These are phyloP conservation scores for Coccomyxa sp. DNA, from an alignment of 139 green algal genomes.

Conservation along the genomic window DNA sequence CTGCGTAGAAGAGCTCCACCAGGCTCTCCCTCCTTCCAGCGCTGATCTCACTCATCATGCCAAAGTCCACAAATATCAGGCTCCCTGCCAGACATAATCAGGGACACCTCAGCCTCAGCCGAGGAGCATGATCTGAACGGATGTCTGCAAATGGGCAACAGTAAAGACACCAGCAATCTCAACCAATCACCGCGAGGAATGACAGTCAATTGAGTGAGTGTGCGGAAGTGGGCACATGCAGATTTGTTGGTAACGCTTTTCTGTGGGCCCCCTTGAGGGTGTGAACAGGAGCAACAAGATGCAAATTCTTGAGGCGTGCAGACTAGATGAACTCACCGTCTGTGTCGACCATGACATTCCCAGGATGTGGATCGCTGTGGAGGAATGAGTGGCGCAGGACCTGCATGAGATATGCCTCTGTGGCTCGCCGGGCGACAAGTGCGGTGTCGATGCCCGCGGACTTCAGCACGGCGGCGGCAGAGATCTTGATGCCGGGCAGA, in stretches of 20 bases:
- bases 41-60: conserved; percentile 52
- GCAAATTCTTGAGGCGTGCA: too few relatives aligned
- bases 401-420: conserved; percentile 52
- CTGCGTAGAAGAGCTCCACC: conserved; percentile 44
- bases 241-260: too few relatives aligned
- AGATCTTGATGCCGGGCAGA: conserved; percentile 84
- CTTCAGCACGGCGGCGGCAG: conserved; percentile 34
- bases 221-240: too few relatives aligned
- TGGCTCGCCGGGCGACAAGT: conserved; percentile 30
- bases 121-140: too few relatives aligned
- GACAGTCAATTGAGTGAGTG: too few relatives aligned
- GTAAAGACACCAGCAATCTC: too few relatives aligned
- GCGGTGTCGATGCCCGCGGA: conserved; percentile 34
- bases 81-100: not conserved
- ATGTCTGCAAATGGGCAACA: not conserved
- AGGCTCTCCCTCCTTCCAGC: conserved; percentile 28
- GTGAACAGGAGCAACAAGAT: too few relatives aligned
- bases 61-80: conserved; percentile 51
- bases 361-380: conserved; percentile 33
- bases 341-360: not conserved
- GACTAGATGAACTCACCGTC: too few relatives aligned
- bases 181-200: too few relatives aligned
- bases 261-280: too few relatives aligned
- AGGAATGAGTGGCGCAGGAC: conserved; percentile 55
- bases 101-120: not conserved